Conservation (phyloP, 257 asterid species). For the Solanum pennellii region DNA sequence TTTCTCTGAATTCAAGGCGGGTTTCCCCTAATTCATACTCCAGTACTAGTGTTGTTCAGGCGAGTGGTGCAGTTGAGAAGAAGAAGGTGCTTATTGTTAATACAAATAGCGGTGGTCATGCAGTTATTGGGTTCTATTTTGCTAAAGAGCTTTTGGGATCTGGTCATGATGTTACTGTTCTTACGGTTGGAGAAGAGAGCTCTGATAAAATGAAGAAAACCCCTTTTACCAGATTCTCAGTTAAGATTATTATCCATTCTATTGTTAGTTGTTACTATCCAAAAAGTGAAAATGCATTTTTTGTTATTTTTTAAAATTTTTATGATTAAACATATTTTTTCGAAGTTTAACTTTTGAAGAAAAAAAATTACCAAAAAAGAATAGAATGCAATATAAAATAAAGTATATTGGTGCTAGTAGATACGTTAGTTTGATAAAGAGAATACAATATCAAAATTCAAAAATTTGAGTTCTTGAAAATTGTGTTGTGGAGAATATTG, state of each 20-base stretch:
- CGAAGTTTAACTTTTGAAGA: background rate
- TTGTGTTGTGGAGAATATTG: background rate
- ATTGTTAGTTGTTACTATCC: background rate
- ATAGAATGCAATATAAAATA: background rate
- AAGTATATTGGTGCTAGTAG: background rate
- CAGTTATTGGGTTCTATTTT: slow-evolving; percentile 83
- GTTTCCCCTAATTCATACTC: background rate
- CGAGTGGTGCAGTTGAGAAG: slow-evolving; percentile 42
- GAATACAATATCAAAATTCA: background rate
- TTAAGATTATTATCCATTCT: slow-evolving; percentile 8
- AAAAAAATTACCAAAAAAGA: background rate
- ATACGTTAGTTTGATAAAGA: background rate
- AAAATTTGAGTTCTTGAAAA: background rate
- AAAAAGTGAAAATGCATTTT: background rate
- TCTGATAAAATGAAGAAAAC: slow-evolving; percentile 99
- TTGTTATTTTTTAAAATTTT: too few species aligned
- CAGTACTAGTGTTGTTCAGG: slow-evolving; percentile 27
- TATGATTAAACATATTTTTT: too few species aligned
- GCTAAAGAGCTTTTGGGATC: slow-evolving; percentile 78
- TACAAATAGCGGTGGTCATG: slow-evolving; percentile 89
- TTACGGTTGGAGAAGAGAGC: slow-evolving; percentile 79
- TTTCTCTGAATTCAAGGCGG: slow-evolving; percentile 18
- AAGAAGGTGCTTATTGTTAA: slow-evolving; percentile 76
- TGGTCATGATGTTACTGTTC: slow-evolving; percentile 66
- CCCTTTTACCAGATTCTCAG: slow-evolving; percentile 90